Conservation (phyloP, 1,284 basidiomycete genomes). For the Kwoniella shivajii region DNA sequence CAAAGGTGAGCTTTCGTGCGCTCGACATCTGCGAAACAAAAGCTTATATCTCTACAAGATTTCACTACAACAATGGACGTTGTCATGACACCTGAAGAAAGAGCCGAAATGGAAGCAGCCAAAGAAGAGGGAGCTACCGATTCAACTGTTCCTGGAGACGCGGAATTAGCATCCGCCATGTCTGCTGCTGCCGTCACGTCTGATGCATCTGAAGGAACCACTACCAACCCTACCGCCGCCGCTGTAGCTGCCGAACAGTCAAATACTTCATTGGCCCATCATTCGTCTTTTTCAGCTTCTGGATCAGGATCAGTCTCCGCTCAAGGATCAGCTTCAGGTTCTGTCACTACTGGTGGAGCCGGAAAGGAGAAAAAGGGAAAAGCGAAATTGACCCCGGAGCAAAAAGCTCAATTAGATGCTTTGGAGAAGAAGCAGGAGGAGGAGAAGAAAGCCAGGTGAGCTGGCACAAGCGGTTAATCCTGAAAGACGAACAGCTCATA, state of each 20-base stretch:
- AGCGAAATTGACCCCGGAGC: conserved; percentile 74
- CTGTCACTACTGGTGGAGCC: conserved; percentile 3
- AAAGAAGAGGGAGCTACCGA: conserved; percentile 28
- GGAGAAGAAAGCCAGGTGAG: conserved; percentile 71
- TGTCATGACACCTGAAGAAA: conserved; percentile 79
- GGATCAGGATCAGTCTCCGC: conserved; percentile 34
- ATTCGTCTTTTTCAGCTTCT: conserved; percentile 32
- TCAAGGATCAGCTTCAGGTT: conserved; percentile 24
- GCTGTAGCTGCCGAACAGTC: conserved; percentile 19
- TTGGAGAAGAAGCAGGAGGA: conserved; percentile 77
- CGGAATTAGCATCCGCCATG: conserved; percentile 36
- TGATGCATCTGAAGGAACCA: conserved; percentile 7
- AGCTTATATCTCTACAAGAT: conserved; percentile 26
- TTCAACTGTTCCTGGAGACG: conserved; percentile 57
- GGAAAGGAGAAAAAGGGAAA: conserved; percentile 58
- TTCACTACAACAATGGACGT: conserved; percentile 55
- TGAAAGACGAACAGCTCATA: not conserved
- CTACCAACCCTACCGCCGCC: conserved; percentile 19
- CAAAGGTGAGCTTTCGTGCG: conserved; percentile 59
- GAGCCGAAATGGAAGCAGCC: conserved; percentile 75
- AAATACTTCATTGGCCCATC: conserved; percentile 34
- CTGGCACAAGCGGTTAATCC: not conserved
- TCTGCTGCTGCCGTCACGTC: conserved; percentile 22
- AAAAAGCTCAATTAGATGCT: conserved; percentile 76
- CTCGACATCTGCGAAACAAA: not conserved